phyloP scores from a whole-genome alignment of 768 basidiomycete species.

The Symmetrospora coprosmae region DNA sequence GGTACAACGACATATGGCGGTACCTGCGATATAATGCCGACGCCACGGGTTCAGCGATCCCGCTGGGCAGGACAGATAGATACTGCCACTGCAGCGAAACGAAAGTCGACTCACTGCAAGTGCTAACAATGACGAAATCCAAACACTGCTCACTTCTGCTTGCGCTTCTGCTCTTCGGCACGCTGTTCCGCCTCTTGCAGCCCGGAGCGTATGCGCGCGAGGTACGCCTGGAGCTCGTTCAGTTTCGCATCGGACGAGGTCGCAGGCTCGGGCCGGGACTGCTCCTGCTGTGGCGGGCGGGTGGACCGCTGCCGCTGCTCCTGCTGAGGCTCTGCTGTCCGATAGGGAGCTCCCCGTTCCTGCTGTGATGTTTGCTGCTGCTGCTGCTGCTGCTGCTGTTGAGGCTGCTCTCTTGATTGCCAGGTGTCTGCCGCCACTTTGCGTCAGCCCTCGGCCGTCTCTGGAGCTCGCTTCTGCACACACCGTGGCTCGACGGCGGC shows the following conservation, averaged over 20 bases:
- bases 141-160: neutral
- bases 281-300: neutral
- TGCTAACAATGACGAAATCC: too few species aligned
- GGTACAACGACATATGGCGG: too few species aligned
- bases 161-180: constrained; percentile 4
- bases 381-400: neutral
- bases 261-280: neutral
- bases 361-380: neutral
- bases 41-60: too few species aligned
- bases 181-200: constrained; percentile 9
- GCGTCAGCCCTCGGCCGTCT: constrained; percentile 1
- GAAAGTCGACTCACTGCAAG: too few species aligned
- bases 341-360: neutral
- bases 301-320: neutral
- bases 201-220: neutral
- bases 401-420: neutral
- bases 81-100: too few species aligned
- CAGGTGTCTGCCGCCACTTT: neutral
- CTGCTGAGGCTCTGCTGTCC: neutral
- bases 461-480: neutral
- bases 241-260: neutral
- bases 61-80: too few species aligned
- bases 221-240: neutral
- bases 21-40: too few species aligned
- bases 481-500: neutral